Evolutionary conservation across 257 asterid species (phyloP).

Genomic region (Ehretia macrophylla): DNA sequence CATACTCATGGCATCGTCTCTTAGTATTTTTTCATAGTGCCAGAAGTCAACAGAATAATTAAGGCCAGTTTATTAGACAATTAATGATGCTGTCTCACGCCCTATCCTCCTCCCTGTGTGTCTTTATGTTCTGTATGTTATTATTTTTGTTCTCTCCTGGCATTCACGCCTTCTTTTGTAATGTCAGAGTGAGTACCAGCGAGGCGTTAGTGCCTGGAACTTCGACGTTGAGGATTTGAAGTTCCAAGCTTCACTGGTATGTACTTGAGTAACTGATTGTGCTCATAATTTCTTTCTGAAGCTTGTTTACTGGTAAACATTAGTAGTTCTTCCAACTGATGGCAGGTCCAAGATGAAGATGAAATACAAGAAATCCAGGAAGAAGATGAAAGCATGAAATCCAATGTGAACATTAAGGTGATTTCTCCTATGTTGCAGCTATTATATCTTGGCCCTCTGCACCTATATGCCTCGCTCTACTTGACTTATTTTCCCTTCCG

Average conservation of each 20-base stretch:
- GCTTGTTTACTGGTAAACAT: slow-evolving; percentile 13
- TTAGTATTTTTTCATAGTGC: no score
- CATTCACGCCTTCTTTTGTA: slow-evolving; percentile 12
- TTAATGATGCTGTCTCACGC: no score
- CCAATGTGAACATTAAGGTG: slow-evolving; percentile 46
- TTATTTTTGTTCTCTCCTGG: neutral
- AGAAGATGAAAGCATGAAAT: slow-evolving; percentile 44
- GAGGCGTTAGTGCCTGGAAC: slow-evolving; percentile 99
- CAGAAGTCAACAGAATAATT: no score
- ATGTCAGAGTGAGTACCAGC: slow-evolving; percentile 90
- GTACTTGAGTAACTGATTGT: slow-evolving; percentile 8
- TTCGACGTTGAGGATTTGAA: slow-evolving; percentile 95
- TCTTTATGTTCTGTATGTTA: neutral
- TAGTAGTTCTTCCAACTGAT: slow-evolving; percentile 19
- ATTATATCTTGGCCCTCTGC: neutral
- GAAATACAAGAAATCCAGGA: slow-evolving; percentile 69
- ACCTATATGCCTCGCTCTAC: neutral
- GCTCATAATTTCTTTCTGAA: neutral
- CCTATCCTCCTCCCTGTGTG: neutral
- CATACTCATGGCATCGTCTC: no score
- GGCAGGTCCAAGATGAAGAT: slow-evolving; percentile 86
- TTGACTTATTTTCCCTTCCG: slow-evolving; percentile 1
- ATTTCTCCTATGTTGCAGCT: neutral
- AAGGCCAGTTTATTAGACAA: no score
- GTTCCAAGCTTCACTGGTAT: slow-evolving; percentile 89